These are phyloP conservation scores for Verticillium dahliae DNA, from an alignment of 2,329 filamentous ascomycete species.

Conservation along the genomic window DNA sequence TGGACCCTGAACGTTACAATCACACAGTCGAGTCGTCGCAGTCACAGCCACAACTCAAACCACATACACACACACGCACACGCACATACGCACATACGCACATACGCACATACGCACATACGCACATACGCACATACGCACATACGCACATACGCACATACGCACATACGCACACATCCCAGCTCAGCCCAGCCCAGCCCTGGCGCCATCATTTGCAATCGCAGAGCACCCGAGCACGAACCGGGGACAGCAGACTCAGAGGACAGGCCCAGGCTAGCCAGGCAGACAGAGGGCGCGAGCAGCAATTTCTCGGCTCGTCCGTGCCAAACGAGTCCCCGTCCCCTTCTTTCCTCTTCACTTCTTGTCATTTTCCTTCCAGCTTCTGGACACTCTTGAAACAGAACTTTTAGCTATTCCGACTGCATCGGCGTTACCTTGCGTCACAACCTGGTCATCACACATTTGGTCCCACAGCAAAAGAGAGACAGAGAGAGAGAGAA, in stretches of 20 bases:
- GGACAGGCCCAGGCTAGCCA: background rate
- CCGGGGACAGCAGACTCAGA: background rate
- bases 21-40: background rate
- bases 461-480: background rate
- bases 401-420: background rate
- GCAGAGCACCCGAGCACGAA: background rate
- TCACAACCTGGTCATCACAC: background rate
- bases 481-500: no score
- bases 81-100: no score
- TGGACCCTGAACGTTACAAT: background rate
- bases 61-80: background rate
- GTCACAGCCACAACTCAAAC: background rate
- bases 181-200: background rate
- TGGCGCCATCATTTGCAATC: background rate
- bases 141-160: no score
- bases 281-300: background rate
- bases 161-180: background rate
- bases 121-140: no score
- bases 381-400: slow-evolving; percentile 3
- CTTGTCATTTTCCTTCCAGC: slow-evolving; percentile 8
- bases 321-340: background rate
- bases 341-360: slow-evolving; percentile 3
- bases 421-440: background rate
- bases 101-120: no score
- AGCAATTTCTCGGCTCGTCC: background rate